Conservation (phyloP, 1,284 basidiomycete genomes). For the Ganoderma lucidum region DNA sequence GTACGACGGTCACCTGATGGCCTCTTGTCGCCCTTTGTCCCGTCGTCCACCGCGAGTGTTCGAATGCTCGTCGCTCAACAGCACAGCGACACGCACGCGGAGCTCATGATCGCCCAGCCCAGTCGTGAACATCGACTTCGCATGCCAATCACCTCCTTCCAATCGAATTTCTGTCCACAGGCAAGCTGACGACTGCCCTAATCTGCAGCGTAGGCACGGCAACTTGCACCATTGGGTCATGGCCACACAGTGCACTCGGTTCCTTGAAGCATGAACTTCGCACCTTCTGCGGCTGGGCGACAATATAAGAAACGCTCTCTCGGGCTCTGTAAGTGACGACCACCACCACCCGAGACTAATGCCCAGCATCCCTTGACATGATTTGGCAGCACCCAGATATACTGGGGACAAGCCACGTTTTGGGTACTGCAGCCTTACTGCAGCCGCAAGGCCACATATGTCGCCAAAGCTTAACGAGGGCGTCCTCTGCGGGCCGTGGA, state of each 20-base stretch:
- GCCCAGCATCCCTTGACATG: neutral
- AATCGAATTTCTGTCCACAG: conserved; percentile 8
- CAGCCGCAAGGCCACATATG: neutral
- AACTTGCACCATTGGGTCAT: neutral
- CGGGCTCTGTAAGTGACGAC: conserved; percentile 10
- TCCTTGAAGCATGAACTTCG: neutral
- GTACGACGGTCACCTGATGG: conserved; percentile 32
- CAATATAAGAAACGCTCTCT: neutral
- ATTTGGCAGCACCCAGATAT: neutral
- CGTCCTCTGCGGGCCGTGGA: conserved; percentile 4
- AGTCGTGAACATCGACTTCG: conserved; percentile 13
- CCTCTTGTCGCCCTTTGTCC: conserved; percentile 15
- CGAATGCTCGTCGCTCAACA: conserved; percentile 10
- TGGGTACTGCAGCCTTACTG: neutral
- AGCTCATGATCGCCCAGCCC: conserved; percentile 14
- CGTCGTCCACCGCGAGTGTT: conserved; percentile 17
- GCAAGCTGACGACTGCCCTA: neutral
- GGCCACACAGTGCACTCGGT: neutral
- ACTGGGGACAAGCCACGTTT: neutral
- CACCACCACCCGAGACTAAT: neutral
- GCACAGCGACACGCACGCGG: conserved; percentile 15
- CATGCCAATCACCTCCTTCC: conserved; percentile 10
- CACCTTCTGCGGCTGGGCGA: neutral
- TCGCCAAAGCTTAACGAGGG: neutral
- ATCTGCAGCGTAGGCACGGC: conserved; percentile 17